These are phyloP conservation scores for Phytophthora crassamura DNA, from an alignment of 352 stramenopile genomes.

Conservation along the genomic window DNA sequence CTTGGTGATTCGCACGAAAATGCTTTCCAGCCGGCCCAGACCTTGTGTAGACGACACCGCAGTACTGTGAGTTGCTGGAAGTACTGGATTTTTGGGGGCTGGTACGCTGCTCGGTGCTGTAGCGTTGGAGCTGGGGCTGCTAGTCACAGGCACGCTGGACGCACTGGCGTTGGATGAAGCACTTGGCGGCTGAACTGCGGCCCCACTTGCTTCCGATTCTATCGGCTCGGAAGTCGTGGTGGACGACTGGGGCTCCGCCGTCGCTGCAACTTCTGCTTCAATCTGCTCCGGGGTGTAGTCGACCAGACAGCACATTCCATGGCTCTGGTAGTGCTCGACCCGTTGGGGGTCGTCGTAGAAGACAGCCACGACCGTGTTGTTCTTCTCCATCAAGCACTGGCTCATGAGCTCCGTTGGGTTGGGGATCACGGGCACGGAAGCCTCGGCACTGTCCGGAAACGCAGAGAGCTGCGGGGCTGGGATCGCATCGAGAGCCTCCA, in stretches of 20 bases:
- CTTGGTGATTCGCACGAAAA: constrained; percentile 87
- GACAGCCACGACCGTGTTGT: constrained; percentile 41
- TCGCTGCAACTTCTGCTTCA: constrained; percentile 31
- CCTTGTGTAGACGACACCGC: constrained; percentile 48
- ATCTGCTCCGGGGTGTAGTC: constrained; percentile 39
- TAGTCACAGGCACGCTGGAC: constrained; percentile 14
- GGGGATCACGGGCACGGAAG: constrained; percentile 22
- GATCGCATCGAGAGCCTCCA: constrained; percentile 34
- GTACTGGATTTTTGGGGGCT: constrained; percentile 17
- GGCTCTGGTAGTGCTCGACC: constrained; percentile 34
- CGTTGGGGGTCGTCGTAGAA: constrained; percentile 42
- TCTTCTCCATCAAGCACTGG: constrained; percentile 50
- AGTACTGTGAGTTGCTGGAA: constrained; percentile 16
- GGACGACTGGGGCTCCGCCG: constrained; percentile 9
- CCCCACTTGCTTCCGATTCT: constrained; percentile 15
- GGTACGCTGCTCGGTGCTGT: constrained; percentile 19
- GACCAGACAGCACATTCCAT: constrained; percentile 48
- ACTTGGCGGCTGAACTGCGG: constrained; percentile 2
- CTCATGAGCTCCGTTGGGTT: constrained; percentile 35
- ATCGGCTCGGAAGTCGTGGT: constrained; percentile 3
- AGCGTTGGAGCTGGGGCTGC: constrained; percentile 16
- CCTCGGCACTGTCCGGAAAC: constrained; percentile 17
- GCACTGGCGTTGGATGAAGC: constrained; percentile 19
- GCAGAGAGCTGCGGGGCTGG: constrained; percentile 11
- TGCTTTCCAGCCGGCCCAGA: constrained; percentile 77